Evolutionary conservation across 164 flowering plant species (phyloP).

Genomic region (Nymphaea thermarum): DNA sequence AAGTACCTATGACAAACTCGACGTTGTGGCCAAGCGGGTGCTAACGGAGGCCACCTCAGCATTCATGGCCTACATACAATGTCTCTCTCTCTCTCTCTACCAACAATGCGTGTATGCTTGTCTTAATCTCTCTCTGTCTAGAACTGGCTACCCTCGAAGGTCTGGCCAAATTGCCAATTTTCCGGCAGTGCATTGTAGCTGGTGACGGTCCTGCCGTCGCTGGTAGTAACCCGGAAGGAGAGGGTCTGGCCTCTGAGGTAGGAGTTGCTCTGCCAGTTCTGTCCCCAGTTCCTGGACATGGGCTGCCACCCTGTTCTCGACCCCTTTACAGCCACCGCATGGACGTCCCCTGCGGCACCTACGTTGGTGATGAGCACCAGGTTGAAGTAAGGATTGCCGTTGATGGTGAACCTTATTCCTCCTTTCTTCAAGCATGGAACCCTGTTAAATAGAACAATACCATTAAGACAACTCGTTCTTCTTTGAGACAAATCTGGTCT

Average conservation of each 20-base stretch:
- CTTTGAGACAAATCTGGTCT: no score
- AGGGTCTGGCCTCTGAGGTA: constrained; percentile 31
- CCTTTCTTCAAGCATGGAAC: constrained; percentile 40
- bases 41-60: constrained; percentile 36
- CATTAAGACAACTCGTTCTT: no score
- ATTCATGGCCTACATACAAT: constrained; percentile 9
- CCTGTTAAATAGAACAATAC: constrained; percentile 10
- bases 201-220: constrained; percentile 31
- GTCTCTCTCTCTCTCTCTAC: not conserved
- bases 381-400: constrained; percentile 39
- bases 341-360: constrained; percentile 37
- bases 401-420: constrained; percentile 38
- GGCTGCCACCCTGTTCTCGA: constrained; percentile 29
- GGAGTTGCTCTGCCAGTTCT: constrained; percentile 36
- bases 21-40: constrained; percentile 30
- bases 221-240: constrained; percentile 37
- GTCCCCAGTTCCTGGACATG: constrained; percentile 53
- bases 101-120: no score
- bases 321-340: constrained; percentile 26
- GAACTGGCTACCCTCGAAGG: constrained; percentile 30
- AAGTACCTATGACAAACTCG: no score
- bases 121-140: not conserved
- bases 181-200: constrained; percentile 23
- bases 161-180: constrained; percentile 40
- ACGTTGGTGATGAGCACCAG: constrained; percentile 38